Evolutionary conservation across 164 flowering plant genomes (phyloP).

Genomic region (Echeveria elegans): DNA sequence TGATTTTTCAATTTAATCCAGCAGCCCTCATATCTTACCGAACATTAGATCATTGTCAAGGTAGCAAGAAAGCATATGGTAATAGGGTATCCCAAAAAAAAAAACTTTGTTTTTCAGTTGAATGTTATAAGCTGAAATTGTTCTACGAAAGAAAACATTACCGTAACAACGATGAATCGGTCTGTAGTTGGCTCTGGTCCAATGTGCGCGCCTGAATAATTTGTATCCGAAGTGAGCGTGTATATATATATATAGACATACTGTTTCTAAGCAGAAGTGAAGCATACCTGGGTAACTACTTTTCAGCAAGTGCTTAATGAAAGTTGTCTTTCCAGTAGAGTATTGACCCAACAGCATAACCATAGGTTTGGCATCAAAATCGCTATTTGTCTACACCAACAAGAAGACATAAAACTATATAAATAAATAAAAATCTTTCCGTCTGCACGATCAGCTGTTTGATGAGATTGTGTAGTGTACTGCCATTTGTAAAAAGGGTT

Average conservation of each 20-base stretch:
- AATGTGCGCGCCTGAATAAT: slow-evolving; percentile 86
- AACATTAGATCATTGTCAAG: too few relatives aligned
- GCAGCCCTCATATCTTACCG: too few relatives aligned
- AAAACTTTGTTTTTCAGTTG: not conserved
- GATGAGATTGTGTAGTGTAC: not conserved
- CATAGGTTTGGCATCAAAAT: slow-evolving; percentile 98
- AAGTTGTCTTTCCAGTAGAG: slow-evolving; percentile 97
- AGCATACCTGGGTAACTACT: slow-evolving; percentile 70
- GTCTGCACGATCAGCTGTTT: not conserved
- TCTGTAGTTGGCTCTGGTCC: slow-evolving; percentile 99
- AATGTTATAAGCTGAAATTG: not conserved
- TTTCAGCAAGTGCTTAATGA: slow-evolving; percentile 78
- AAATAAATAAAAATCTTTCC: not conserved
- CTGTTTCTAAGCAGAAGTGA: not conserved
- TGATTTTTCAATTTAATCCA: too few relatives aligned
- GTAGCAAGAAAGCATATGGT: too few relatives aligned
- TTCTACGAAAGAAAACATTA: slow-evolving; percentile 10
- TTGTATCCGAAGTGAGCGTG: too few relatives aligned
- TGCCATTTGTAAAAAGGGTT: not conserved
- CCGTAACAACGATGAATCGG: slow-evolving; percentile 96
- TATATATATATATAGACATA: slow-evolving; percentile 8
- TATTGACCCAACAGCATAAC: slow-evolving; percentile 99
- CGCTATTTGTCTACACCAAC: slow-evolving; percentile 86
- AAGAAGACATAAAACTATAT: not conserved
- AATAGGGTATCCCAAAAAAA: not conserved